These are phyloP conservation scores for Sarocladium kiliense DNA, from an alignment of 2,329 filamentous ascomycete genomes.

Conservation along the genomic window DNA sequence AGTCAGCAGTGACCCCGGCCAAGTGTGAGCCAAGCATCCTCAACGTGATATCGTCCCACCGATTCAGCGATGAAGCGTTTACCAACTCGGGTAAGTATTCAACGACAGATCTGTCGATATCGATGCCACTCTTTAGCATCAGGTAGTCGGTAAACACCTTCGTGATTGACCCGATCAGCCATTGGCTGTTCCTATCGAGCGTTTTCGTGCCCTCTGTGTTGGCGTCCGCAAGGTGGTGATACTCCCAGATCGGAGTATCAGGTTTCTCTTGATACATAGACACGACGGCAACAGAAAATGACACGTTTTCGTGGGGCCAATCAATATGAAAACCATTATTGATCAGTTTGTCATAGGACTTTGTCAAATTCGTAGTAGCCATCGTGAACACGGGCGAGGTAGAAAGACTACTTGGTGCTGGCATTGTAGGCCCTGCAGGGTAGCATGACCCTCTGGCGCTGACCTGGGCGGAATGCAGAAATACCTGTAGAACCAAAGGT, in stretches of 20 bases:
- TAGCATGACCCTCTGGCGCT: constrained; percentile 11
- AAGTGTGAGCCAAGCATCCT: constrained; percentile 31
- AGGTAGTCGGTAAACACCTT: constrained; percentile 34
- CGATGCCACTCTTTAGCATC: constrained; percentile 28
- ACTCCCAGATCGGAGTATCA: constrained; percentile 31
- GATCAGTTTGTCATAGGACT: constrained; percentile 23
- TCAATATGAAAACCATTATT: constrained; percentile 26
- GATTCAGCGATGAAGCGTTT: constrained; percentile 18
- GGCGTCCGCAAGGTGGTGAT: constrained; percentile 34
- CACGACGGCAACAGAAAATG: constrained; percentile 32
- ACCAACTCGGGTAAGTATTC: constrained; percentile 28
- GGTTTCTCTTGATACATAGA: constrained; percentile 22
- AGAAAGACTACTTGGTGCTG: not conserved
- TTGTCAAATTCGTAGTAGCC: constrained; percentile 23
- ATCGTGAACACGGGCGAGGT: constrained; percentile 21
- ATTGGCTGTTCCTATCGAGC: constrained; percentile 31
- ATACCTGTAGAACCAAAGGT: too few species aligned
- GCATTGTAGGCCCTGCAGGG: constrained; percentile 18
- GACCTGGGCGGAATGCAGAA: not conserved
- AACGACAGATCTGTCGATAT: constrained; percentile 26
- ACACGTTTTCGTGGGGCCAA: constrained; percentile 29
- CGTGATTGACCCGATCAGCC: constrained; percentile 34
- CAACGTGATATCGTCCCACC: constrained; percentile 32
- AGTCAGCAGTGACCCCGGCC: constrained; percentile 29
- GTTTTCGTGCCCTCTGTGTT: constrained; percentile 21